Evolutionary conservation across 129 eudicot species (phyloP), one percentile per base, ranked within the genome.

Genomic region (Pulicaria dysenterica): DNA sequence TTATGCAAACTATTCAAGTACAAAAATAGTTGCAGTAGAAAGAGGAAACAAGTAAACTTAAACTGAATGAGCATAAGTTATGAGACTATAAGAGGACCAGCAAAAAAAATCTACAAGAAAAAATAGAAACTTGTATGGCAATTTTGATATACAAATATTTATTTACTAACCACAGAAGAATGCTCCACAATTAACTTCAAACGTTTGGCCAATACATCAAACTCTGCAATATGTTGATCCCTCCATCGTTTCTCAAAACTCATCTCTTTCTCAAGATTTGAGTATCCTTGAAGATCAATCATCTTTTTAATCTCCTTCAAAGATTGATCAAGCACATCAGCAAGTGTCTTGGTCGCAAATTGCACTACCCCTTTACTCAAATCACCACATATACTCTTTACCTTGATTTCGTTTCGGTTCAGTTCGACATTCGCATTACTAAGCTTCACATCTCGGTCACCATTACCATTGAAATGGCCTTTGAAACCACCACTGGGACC

Each of bases 151-250:
- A 43, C 13, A 72, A 40, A 39, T 13, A 49, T 10, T 50, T 58
- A 85, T 74, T 72, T 69, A 78, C 83, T 79, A 70, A 53, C 78
- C 78, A 82, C 49, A 8, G 70, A 31, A 3, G 87, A 87, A 57
- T 81, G 48, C 84, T 90, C 96, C 57, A 87, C 58, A 15, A 87
- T 79, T 74, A 90, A 77, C 87, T 91, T 85, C 87, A 87, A 46
- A 5, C 96, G 82, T 38, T 79, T 79, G 0, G 82, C 90, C 64
- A 90, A 87, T 34, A 77, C 93, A 71, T 90, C 91, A 74, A 86
- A 80, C 57, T 90, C 93, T 2, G 73, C 93, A 31, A 76, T 41
- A 66, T 79, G 60, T 40, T 84, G 93, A 77, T 81, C 80, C 82
- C 80, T 83, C 90, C 93, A 90, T 24, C 85, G 78, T 67, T 75